These are phyloP conservation scores for Sarocladium brachiariae DNA, from an alignment of 2,329 filamentous ascomycete species.

Conservation along the genomic window DNA sequence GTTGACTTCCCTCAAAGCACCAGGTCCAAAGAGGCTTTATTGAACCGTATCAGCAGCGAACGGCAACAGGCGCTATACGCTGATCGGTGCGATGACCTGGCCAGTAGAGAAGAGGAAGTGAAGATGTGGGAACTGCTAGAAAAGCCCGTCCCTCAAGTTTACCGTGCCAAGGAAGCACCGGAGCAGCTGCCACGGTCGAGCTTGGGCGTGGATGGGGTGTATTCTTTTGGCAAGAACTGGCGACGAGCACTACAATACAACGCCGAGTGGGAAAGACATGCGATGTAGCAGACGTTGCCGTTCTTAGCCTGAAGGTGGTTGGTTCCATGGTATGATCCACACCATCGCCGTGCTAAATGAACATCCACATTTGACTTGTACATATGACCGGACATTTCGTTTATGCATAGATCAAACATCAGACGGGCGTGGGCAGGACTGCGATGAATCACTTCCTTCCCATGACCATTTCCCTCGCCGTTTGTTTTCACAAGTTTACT, in stretches of 20 bases:
- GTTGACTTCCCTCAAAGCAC: conserved; percentile 31
- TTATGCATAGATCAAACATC: no score
- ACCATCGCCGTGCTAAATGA: no score
- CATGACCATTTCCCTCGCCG: no score
- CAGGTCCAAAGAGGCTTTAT: conserved; percentile 29
- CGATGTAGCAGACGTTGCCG: neutral
- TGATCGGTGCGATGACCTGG: conserved; percentile 33
- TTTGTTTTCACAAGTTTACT: no score
- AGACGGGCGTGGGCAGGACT: no score
- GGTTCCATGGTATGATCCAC: no score
- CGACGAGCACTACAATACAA: conserved; percentile 27
- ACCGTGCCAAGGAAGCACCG: conserved; percentile 24
- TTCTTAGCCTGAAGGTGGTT: neutral
- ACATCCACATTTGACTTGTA: no score
- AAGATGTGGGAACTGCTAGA: conserved; percentile 40
- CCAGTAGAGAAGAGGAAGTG: conserved; percentile 34
- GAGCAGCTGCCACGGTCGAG: conserved; percentile 21
- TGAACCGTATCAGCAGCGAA: conserved; percentile 33
- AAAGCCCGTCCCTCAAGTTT: conserved; percentile 27
- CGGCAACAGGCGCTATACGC: conserved; percentile 37
- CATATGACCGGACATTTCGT: no score
- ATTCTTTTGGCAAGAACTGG: conserved; percentile 33
- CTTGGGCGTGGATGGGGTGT: conserved; percentile 28
- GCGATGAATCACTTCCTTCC: no score
- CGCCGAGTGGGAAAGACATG: conserved; percentile 36